phyloP scores from a whole-genome alignment of 169 alveolate species.

The Miamiensis avidus region DNA sequence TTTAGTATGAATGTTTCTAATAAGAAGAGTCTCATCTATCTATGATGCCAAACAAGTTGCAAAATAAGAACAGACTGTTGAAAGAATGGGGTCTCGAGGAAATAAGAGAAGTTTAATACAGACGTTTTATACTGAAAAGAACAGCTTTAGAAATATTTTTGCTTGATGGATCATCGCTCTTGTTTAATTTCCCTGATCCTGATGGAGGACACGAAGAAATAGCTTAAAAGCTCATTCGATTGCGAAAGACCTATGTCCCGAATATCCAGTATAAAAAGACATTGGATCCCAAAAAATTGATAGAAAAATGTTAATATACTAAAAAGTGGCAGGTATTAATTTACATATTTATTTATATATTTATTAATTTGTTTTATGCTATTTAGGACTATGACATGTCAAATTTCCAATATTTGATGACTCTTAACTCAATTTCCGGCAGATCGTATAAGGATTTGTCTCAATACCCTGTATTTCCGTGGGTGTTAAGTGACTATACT shows the following conservation, averaged over 20 bases:
- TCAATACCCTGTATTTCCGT: constrained; percentile 81
- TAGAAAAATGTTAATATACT: constrained; percentile 52
- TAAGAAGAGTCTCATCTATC: constrained; percentile 28
- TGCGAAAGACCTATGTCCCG: constrained; percentile 44
- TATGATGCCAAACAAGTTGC: constrained; percentile 15
- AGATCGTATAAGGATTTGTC: constrained; percentile 75
- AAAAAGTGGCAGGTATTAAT: constrained; percentile 46
- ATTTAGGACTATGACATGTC: constrained; percentile 65
- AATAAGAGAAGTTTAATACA: constrained; percentile 61
- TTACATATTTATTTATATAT: not conserved
- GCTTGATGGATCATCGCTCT: constrained; percentile 44
- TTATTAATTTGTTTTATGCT: not conserved
- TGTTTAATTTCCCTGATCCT: constrained; percentile 43
- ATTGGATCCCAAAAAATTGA: constrained; percentile 53
- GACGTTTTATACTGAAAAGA: constrained; percentile 68
- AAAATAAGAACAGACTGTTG: constrained; percentile 17
- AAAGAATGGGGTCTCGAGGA: constrained; percentile 49
- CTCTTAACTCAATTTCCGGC: constrained; percentile 59
- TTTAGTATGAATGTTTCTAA: constrained; percentile 33
- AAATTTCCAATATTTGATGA: constrained; percentile 67
- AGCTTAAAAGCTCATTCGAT: constrained; percentile 42
- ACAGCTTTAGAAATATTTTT: constrained; percentile 74
- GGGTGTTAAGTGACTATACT: constrained; percentile 64
- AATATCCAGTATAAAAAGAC: constrained; percentile 47
- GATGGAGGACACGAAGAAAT: constrained; percentile 51